Conservation (phyloP, 2,329 filamentous ascomycete species). For the Venturiaceae sp. region DNA sequence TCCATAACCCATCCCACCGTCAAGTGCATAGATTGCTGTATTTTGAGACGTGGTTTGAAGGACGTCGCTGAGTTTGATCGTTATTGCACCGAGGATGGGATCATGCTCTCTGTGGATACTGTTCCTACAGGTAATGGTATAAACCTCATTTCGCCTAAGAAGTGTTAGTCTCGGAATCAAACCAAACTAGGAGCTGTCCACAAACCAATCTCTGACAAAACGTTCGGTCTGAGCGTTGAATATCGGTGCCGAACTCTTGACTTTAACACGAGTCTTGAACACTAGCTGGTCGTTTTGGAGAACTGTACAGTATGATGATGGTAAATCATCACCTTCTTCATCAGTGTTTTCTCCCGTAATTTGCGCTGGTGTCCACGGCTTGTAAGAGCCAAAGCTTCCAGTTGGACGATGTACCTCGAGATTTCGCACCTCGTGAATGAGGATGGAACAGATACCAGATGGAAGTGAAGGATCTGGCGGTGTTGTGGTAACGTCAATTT, state of each 20-base stretch:
- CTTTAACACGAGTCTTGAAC: neutral
- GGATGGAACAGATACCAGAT: constrained; percentile 58
- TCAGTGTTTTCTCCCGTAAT: constrained; percentile 44
- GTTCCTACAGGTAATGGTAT: neutral
- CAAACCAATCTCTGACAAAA: neutral
- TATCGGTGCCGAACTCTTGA: neutral
- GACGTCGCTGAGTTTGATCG: neutral
- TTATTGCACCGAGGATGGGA: neutral
- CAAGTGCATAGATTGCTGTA: neutral
- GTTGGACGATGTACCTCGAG: constrained; percentile 52
- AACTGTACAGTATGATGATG: constrained; percentile 17
- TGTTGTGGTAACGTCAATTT: constrained; percentile 58
- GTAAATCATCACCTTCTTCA: constrained; percentile 53
- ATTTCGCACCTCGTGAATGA: constrained; percentile 64
- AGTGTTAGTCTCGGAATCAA: too few species aligned
- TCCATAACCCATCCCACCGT: neutral
- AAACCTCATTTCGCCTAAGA: neutral
- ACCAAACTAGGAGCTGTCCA: too few species aligned
- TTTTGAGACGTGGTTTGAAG: neutral
- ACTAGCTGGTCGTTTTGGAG: neutral
- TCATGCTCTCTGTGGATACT: neutral
- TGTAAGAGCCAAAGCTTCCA: constrained; percentile 39
- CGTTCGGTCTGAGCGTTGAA: neutral
- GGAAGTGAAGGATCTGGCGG: constrained; percentile 52
- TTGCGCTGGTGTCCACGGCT: constrained; percentile 19